A percentile compares a stretch with the other conserved stretches of the same genome.
Conservation (phyloP, 805 yeast species). For the Saccharomycopsis sp. region DNA sequence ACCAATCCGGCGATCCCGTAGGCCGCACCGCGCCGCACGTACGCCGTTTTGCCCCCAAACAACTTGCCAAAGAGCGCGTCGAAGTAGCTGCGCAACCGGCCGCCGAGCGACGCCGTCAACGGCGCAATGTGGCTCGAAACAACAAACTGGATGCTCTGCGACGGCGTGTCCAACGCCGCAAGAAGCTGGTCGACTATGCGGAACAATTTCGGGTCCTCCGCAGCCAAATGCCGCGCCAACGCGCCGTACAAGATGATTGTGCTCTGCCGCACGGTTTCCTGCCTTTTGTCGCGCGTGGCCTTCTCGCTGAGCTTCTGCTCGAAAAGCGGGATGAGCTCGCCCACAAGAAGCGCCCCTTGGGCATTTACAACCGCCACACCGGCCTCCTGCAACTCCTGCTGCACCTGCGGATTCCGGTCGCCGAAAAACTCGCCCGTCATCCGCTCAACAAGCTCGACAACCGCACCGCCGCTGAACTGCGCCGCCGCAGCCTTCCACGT, state of each 20-base stretch:
- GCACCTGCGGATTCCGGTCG: constrained; percentile 64
- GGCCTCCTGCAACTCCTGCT: constrained; percentile 84
- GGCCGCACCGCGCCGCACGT: constrained; percentile 86
- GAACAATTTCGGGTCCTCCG: constrained; percentile 58
- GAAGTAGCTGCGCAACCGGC: constrained; percentile 46
- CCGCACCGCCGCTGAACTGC: constrained; percentile 34
- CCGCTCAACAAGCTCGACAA: constrained; percentile 54
- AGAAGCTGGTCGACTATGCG: constrained; percentile 63
- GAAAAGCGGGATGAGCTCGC: constrained; percentile 71
- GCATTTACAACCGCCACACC: constrained; percentile 64
- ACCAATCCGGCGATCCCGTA: constrained; percentile 93
- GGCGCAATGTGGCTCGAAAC: constrained; percentile 84
- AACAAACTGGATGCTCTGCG: constrained; percentile 85
- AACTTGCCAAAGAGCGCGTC: constrained; percentile 54
- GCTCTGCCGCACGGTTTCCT: constrained; percentile 66
- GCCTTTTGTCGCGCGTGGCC: constrained; percentile 39
- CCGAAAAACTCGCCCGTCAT: constrained; percentile 63
- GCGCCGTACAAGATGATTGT: constrained; percentile 86
- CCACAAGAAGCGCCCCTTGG: constrained; percentile 65
- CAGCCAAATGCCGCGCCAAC: constrained; percentile 73
- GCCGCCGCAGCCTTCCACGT: constrained; percentile 51
- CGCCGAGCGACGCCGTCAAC: constrained; percentile 52
- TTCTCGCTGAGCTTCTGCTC: constrained; percentile 53
- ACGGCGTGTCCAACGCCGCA: constrained; percentile 74
- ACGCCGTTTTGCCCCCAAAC: constrained; percentile 41